Percentiles rank a stretch among this genome's conserved stretches.
phyloP scores from a whole-genome alignment of 2,329 filamentous ascomycete genomes.

The Fusarium subglutinans region DNA sequence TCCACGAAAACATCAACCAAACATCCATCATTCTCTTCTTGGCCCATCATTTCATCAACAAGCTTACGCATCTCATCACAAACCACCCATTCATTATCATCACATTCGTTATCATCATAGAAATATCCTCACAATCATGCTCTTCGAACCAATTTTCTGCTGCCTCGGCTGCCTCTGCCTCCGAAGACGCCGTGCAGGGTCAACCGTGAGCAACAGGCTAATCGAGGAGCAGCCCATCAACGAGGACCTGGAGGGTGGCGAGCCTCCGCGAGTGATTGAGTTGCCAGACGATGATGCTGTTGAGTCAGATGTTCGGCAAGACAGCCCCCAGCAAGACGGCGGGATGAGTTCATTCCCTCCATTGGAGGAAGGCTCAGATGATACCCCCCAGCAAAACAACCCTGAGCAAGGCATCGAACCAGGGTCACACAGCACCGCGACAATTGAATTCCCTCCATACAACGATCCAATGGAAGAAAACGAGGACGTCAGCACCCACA shows the following conservation, averaged over 20 bases:
- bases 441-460: background rate
- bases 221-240: background rate
- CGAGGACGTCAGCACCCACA: background rate
- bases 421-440: background rate
- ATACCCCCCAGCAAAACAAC: background rate
- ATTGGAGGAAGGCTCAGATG: background rate
- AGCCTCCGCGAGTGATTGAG: background rate
- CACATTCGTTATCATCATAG: background rate
- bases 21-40: background rate
- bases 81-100: background rate
- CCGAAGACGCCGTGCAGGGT: background rate
- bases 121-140: background rate
- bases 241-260: too few relatives aligned
- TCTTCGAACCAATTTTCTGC: background rate
- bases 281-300: background rate
- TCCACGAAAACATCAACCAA: background rate
- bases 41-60: background rate
- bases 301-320: background rate
- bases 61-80: background rate
- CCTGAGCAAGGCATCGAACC: background rate
- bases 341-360: background rate
- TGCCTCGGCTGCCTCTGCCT: rapidly evolving
- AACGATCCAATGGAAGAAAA: background rate
- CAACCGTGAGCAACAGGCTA: background rate
- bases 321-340: background rate